A percentile compares a stretch with the other conserved stretches of the same genome.
Conservation (phyloP, 805 yeast species). For the Yarrowia deformans region DNA sequence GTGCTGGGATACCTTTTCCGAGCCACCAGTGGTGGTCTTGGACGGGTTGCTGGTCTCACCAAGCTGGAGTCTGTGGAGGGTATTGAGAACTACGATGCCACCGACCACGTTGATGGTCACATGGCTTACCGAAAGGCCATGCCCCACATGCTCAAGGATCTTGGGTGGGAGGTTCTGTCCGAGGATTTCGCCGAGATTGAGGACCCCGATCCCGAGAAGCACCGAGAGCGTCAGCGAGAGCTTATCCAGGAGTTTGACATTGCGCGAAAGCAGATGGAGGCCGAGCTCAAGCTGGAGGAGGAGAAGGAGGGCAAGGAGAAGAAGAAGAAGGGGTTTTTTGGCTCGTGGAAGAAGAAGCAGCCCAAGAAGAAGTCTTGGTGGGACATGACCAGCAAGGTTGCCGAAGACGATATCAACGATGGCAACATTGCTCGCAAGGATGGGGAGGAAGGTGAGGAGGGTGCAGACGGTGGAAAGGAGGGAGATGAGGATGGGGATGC, state of each 20-base stretch:
- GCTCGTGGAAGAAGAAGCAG: slow-evolving; percentile 56
- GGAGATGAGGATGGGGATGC: not conserved
- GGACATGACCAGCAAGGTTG: slow-evolving; percentile 56
- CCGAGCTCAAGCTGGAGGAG: slow-evolving; percentile 40
- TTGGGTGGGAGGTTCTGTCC: slow-evolving; percentile 81
- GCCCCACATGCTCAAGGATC: slow-evolving; percentile 73
- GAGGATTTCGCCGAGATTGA: slow-evolving; percentile 96
- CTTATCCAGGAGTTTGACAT: slow-evolving; percentile 85
- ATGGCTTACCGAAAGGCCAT: slow-evolving; percentile 96
- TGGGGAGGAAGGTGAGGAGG: slow-evolving; percentile 47
- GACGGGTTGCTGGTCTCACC: slow-evolving; percentile 89
- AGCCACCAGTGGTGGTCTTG: slow-evolving; percentile 93
- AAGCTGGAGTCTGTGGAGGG: slow-evolving; percentile 65
- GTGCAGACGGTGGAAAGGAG: not conserved
- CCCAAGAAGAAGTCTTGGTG: slow-evolving; percentile 66
- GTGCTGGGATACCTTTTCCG: slow-evolving; percentile 91
- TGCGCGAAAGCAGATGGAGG: slow-evolving; percentile 68
- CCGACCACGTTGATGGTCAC: slow-evolving; percentile 89
- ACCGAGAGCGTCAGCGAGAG: slow-evolving; percentile 77
- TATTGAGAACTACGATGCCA: slow-evolving; percentile 85
- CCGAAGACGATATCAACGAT: slow-evolving; percentile 49
- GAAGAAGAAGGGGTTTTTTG: slow-evolving; percentile 50
- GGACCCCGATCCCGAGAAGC: slow-evolving; percentile 90
- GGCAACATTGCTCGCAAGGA: slow-evolving; percentile 53
- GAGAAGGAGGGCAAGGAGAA: slow-evolving; percentile 48